phyloP scores from a whole-genome alignment of 768 basidiomycete genomes.

The Lentinula sp. region DNA sequence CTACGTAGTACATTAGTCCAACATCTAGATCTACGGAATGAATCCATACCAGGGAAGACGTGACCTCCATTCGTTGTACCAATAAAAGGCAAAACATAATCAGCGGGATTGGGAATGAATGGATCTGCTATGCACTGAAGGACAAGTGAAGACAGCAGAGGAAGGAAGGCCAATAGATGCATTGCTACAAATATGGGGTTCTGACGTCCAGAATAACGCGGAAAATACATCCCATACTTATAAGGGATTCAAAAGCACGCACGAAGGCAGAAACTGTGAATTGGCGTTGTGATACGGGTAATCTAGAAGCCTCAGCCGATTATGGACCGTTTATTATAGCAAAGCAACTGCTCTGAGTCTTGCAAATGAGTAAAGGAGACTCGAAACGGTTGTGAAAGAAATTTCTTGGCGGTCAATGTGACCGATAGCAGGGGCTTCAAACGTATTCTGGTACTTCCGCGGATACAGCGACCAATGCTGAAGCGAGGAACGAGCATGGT shows the following conservation, averaged over 20 bases:
- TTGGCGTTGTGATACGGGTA: no score
- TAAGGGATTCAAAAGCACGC: no score
- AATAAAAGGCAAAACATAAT: slow-evolving; percentile 53
- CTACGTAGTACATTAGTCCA: slow-evolving; percentile 19
- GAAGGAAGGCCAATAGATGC: background rate
- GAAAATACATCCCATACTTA: no score
- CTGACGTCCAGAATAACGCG: no score
- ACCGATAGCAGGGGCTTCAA: background rate
- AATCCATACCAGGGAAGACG: slow-evolving; percentile 50
- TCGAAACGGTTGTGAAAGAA: background rate
- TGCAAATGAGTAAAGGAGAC: background rate
- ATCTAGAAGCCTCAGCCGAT: background rate
- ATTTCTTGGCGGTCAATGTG: background rate
- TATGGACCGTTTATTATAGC: background rate
- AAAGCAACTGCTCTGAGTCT: background rate
- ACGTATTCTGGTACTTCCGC: background rate
- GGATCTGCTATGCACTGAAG: background rate
- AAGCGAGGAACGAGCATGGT: background rate
- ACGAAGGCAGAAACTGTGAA: no score
- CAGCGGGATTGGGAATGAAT: slow-evolving; percentile 24
- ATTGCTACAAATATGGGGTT: background rate
- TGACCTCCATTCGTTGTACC: slow-evolving; percentile 63
- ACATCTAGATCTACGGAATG: background rate
- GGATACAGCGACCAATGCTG: background rate
- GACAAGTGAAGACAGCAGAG: background rate